Percentiles rank a stretch among this genome's conserved stretches.
Evolutionary conservation across 2,329 filamentous ascomycete genomes (phyloP).

Genomic region (Emmonsiellopsis sp.): DNA sequence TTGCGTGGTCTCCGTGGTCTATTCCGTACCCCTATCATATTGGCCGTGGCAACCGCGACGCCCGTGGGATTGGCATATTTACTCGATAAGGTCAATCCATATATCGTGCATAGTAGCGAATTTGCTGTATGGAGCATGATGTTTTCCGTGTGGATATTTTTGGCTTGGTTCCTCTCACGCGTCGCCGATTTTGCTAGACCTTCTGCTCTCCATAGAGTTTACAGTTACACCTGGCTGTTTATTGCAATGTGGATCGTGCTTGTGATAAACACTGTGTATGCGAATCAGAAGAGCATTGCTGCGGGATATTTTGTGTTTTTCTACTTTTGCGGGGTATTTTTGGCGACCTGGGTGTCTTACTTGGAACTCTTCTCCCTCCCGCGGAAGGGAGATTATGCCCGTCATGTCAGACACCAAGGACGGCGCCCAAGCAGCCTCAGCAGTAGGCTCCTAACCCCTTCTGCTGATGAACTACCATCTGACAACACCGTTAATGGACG

Average conservation of each 20-base stretch:
- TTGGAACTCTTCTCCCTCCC: slow-evolving; percentile 71
- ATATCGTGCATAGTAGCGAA: slow-evolving; percentile 81
- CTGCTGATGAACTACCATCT: slow-evolving; percentile 28
- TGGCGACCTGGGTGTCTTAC: slow-evolving; percentile 66
- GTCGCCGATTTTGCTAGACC: slow-evolving; percentile 72
- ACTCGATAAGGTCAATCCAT: slow-evolving; percentile 73
- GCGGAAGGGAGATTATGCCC: slow-evolving; percentile 60
- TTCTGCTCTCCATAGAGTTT: slow-evolving; percentile 75
- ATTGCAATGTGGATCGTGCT: slow-evolving; percentile 63
- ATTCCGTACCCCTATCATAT: slow-evolving; percentile 71
- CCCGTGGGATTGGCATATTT: slow-evolving; percentile 66
- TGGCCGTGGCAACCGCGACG: slow-evolving; percentile 58
- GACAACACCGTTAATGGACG: slow-evolving; percentile 10
- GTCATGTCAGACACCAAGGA: slow-evolving; percentile 37
- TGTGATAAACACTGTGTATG: slow-evolving; percentile 63
- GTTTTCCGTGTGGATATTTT: slow-evolving; percentile 67
- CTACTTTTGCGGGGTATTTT: slow-evolving; percentile 65
- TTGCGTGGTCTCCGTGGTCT: slow-evolving; percentile 73
- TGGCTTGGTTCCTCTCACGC: slow-evolving; percentile 74
- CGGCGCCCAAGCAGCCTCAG: slow-evolving; percentile 22
- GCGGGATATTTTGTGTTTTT: slow-evolving; percentile 76
- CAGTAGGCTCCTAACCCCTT: slow-evolving; percentile 35
- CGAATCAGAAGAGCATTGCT: slow-evolving; percentile 62
- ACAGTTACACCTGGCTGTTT: slow-evolving; percentile 78
- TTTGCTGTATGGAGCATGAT: slow-evolving; percentile 89